Conservation (phyloP, 176 grass and related monocot species). For the Lolium perenne region DNA sequence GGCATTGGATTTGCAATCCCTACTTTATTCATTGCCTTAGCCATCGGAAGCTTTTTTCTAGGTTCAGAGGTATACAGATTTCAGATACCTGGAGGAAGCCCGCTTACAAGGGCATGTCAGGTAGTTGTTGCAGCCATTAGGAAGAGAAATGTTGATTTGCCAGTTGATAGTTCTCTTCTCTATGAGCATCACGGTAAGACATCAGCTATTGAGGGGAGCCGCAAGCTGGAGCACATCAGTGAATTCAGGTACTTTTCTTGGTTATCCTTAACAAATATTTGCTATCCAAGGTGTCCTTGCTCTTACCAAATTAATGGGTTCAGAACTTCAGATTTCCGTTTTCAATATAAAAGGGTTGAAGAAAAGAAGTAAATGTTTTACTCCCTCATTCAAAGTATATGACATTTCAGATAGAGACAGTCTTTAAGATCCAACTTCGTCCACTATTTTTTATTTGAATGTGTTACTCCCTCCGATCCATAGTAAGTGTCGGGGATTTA, state of each 20-base stretch:
- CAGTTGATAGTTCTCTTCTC: conserved; percentile 74
- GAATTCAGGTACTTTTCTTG: conserved; percentile 67
- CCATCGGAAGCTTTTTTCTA: conserved; percentile 71
- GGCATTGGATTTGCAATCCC: conserved; percentile 76
- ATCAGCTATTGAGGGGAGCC: conserved; percentile 65
- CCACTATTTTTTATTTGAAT: neutral
- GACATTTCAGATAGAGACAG: neutral
- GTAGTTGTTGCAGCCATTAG: conserved; percentile 70
- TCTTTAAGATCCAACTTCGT: neutral
- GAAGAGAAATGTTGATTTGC: conserved; percentile 61
- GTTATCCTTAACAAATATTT: conserved; percentile 27
- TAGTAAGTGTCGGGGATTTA: too few species aligned
- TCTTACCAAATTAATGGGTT: neutral
- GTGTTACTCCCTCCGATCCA: neutral
- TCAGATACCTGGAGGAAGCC: conserved; percentile 82
- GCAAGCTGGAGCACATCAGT: conserved; percentile 70
- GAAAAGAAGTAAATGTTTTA: neutral
- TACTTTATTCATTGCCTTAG: conserved; percentile 75
- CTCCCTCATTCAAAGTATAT: neutral
- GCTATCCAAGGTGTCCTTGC: neutral
- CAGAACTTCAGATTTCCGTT: too few species aligned
- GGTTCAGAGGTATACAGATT: conserved; percentile 80
- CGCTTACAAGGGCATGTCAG: conserved; percentile 81
- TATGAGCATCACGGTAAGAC: conserved; percentile 67
- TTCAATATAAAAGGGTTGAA: neutral